phyloP scores from a whole-genome alignment of 2,329 filamentous ascomycete genomes.

The Neofusicoccum laricinum region DNA sequence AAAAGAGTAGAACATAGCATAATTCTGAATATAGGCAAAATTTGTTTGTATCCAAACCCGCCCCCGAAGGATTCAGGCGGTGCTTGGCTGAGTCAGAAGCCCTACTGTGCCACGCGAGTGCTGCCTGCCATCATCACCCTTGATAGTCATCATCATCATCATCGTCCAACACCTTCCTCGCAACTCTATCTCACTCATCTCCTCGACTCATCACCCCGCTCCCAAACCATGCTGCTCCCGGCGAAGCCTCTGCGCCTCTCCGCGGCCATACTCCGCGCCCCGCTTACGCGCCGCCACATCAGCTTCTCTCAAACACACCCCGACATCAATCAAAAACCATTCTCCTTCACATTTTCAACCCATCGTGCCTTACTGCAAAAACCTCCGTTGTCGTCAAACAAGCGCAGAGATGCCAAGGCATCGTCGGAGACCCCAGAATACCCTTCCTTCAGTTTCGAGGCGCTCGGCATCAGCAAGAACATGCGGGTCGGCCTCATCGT shows the following conservation, averaged over 20 bases:
- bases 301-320: background rate
- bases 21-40: too few relatives aligned
- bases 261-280: background rate
- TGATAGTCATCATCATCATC: background rate
- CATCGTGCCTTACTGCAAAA: background rate
- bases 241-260: background rate
- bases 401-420: background rate
- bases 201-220: too few relatives aligned
- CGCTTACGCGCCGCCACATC: background rate
- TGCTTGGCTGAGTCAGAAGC: background rate
- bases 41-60: background rate
- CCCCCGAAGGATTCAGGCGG: background rate
- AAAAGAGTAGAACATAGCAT: too few relatives aligned
- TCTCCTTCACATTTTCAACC: background rate
- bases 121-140: too few relatives aligned
- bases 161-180: background rate
- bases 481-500: background rate
- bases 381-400: background rate
- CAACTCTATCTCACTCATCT: background rate
- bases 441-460: background rate
- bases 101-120: too few relatives aligned
- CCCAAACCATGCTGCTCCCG: background rate
- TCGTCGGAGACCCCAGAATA: background rate
- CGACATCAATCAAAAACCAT: too few relatives aligned
- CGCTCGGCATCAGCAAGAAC: background rate